Evolutionary conservation across 306 rosid species (phyloP).

Genomic region (Prosopis cineraria): DNA sequence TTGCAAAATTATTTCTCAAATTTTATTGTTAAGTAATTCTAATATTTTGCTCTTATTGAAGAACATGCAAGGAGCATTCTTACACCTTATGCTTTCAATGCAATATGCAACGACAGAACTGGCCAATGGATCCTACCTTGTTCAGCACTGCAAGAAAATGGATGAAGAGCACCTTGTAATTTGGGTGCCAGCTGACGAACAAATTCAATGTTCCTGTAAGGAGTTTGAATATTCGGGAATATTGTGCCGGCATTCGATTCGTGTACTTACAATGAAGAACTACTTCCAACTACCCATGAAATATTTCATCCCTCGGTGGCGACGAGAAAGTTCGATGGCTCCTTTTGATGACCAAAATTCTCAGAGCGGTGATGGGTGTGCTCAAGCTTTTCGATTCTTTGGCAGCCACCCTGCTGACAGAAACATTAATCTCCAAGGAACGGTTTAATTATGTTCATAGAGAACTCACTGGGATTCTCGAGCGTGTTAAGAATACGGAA

Average conservation of each 20-base stretch:
- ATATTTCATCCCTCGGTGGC: slow-evolving; percentile 63
- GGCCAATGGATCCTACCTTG: slow-evolving; percentile 59
- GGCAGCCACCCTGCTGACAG: slow-evolving; percentile 52
- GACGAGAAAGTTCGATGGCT: slow-evolving; percentile 43
- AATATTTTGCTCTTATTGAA: too few relatives aligned
- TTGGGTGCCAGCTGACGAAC: slow-evolving; percentile 56
- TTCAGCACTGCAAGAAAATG: slow-evolving; percentile 62
- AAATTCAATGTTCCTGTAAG: slow-evolving; percentile 67
- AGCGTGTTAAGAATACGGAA: slow-evolving; percentile 56
- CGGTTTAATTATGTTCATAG: slow-evolving; percentile 48
- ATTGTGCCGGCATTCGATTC: slow-evolving; percentile 64
- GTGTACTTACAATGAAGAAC: slow-evolving; percentile 55
- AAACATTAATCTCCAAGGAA: slow-evolving; percentile 55
- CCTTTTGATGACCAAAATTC: slow-evolving; percentile 35
- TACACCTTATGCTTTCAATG: slow-evolving; percentile 66
- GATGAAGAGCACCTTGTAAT: slow-evolving; percentile 55
- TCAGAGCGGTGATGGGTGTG: slow-evolving; percentile 41
- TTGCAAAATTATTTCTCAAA: too few relatives aligned
- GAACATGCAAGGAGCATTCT: slow-evolving; percentile 60
- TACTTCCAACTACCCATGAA: slow-evolving; percentile 62
- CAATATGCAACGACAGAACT: slow-evolving; percentile 53
- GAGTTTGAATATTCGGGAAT: slow-evolving; percentile 68
- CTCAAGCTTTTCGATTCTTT: slow-evolving; percentile 54
- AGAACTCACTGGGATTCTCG: slow-evolving; percentile 58
- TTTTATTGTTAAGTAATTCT: too few relatives aligned